These are phyloP conservation scores for Verbascum thapsus DNA, from an alignment of 257 asterid genomes.

Conservation along the genomic window DNA sequence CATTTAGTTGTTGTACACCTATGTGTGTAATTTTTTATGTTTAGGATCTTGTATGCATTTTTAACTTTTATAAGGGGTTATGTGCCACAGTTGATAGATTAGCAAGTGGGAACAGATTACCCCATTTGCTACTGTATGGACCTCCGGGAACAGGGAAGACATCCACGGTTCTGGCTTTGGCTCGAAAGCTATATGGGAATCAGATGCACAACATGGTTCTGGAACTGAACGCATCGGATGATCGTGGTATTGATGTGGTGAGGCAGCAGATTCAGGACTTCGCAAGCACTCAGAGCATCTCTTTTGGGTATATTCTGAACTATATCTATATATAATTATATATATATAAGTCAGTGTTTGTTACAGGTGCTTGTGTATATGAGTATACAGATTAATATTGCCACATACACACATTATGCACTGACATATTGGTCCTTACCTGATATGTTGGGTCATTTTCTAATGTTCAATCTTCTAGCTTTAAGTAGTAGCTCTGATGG, in stretches of 20 bases:
- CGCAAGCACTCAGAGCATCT: constrained; percentile 96
- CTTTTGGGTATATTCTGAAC: constrained; percentile 63
- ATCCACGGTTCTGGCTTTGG: constrained; percentile 87
- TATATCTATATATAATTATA: too few relatives aligned
- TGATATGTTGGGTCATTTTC: neutral
- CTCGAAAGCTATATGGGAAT: constrained; percentile 81
- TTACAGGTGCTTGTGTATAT: neutral
- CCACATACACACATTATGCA: neutral
- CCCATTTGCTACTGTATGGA: constrained; percentile 93
- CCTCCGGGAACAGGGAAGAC: constrained; percentile 99
- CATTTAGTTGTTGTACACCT: neutral
- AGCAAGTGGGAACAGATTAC: constrained; percentile 83
- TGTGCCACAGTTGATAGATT: constrained; percentile 75
- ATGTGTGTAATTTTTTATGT: neutral
- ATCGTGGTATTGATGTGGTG: constrained; percentile 94
- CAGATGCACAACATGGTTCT: constrained; percentile 89
- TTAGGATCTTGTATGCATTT: constrained; percentile 7
- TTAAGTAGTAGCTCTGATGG: neutral
- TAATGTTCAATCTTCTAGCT: neutral
- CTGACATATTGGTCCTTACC: neutral
- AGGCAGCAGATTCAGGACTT: constrained; percentile 99
- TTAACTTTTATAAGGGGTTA: constrained; percentile 22
- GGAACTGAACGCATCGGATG: constrained; percentile 98
- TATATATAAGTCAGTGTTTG: too few relatives aligned
- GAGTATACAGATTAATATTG: neutral